Evolutionary conservation across 768 basidiomycete genomes (phyloP), one percentile per base, ranked within the genome.

Genomic region (Imleria badia): DNA sequence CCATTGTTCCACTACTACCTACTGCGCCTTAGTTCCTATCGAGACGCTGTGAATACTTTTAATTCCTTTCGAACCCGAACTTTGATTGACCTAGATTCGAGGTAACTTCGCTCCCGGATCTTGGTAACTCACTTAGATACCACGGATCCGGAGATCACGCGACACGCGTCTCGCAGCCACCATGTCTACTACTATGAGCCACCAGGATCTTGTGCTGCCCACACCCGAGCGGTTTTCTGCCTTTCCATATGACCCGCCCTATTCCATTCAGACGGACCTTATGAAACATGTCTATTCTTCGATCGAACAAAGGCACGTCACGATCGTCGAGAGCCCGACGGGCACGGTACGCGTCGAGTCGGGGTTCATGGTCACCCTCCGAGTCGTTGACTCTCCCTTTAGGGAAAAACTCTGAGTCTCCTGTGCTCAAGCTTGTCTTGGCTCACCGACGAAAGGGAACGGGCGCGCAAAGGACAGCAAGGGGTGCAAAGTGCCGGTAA

Each of bases 401-500:
- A 94, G 92, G 93, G 93, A 26, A 96, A 96, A 71, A 94, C 93
- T 0, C 72, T 94, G 33, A 90, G 85, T 63, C 75, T 95, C 15
- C 76, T 95, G 26, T 91, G 86, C 58, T 80, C 89, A 5, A 77
- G 87, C 10, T 70, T 94, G 38, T 83, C 86, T 1, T 95, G 89
- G 90, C 75, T 91, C 19, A 65, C 71, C 17, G 89, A 89, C 62
- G 83, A 90, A 58, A 82, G 81, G 58, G 76, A 81, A 43, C 83
- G 91, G 20, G 85, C 86, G 11, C 77, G 76, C 52, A 87, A 83
- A 54, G 90, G 88, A 4, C 80, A 63, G 34, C 59, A 61, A 17
- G 48, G 45, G 33, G 36, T 39, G 33, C 59, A 66, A 22, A 44
- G 73, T 71, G 41, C 60, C 61, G 56, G 72, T 73, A 29, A 56